Base-by-base conservation (phyloP, 2,329 filamentous ascomycete species). In the Sphaceloma murrayae region DNA sequence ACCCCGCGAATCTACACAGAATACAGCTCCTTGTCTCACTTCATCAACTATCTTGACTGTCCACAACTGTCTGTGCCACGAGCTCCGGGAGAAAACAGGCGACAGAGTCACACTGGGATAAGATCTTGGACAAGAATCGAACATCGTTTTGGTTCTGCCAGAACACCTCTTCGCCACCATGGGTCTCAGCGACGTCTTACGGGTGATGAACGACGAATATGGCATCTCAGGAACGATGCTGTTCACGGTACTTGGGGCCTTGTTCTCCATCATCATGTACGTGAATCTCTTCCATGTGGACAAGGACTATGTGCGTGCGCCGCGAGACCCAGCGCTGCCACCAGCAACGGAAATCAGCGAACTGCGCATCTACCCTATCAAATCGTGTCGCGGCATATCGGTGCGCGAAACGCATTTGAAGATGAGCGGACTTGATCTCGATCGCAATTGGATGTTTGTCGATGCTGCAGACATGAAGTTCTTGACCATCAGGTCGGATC, bases 381-480 rank as follows among this genome's bases (percentile, higher is more conserved):
- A 81, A 55, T 80, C 77, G 48, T 81, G 78, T 52, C 74, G 78
- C 34, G 77, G 77, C 7, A 66, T 81, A 51, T 64, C 70, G 30
- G 62, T 80, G 7, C 57, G 67, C 11, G 67, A 65, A 2, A 68
- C 73, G 2, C 65, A 62, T 3, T 63, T 81, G 1, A 64, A 71
- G 24, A 68, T 67, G 34, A 70, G 74, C 3, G 77, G 77, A 0
- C 66, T 81, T 8, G 73, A 77, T 33, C 64, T 80, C 9, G 78
- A 81, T 56, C 66, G 77, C 5, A 71, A 74, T 50, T 81, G 77
- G 77, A 81, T 81, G 77, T 76, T 80, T 58, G 67, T 79, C 36
- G 67, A 73, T 24, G 66, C 68, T 2, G 62, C 67, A 11, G 65
- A 63, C 3, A 61, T 66, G 39, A 68, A 75, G 46, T 80, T 80